Base-by-base conservation (phyloP, 2,329 filamentous ascomycete species). In the Trichoderma endophyticum region DNA sequence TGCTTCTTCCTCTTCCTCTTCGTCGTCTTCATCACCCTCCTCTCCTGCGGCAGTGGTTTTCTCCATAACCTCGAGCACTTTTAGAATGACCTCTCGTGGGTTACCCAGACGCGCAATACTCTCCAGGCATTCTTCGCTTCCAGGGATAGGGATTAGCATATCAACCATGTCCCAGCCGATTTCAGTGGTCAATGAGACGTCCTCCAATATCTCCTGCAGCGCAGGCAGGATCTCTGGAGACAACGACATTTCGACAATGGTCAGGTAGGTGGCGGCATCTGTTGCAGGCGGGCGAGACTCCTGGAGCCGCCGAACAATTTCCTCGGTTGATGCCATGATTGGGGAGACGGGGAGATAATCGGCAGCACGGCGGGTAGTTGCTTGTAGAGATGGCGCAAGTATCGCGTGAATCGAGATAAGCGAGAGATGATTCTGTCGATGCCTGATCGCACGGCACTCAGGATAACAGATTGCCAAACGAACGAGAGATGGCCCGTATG, bases 161-260 rank as follows among this genome's bases (percentile, higher is more conserved):
- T 92, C 91, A 26, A 96, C 91, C 66, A 95, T 83, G 79, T 96
- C 93, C 93, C 93, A 96, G 64, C 93, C 93, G 76, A 95, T 94
- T 71, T 93, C 91, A 73, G 88, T 88, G 3, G 92, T 93, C 71
- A 95, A 84, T 72, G 88, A 85, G 11, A 86, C 84, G 84, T 93
- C 89, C 79, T 92, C 88, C 21, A 93, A 84, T 43, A 93, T 88
- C 26, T 91, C 86, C 75, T 93, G 88, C 60, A 95, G 85, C 4
- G 88, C 83, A 1, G 92, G 90, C 57, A 95, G 83, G 73, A 91
- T 86, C 72, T 91, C 89, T 21, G 89, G 86, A 6, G 87, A 89
- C 60, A 94, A 84, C 75, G 92, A 91, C 80, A 92, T 89, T 80
- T 94, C 91, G 77, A 95, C 83, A 74, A 95, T 90, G 71, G 92